phyloP scores from a whole-genome alignment of 257 asterid species.

The Anisodus tanguticus region DNA sequence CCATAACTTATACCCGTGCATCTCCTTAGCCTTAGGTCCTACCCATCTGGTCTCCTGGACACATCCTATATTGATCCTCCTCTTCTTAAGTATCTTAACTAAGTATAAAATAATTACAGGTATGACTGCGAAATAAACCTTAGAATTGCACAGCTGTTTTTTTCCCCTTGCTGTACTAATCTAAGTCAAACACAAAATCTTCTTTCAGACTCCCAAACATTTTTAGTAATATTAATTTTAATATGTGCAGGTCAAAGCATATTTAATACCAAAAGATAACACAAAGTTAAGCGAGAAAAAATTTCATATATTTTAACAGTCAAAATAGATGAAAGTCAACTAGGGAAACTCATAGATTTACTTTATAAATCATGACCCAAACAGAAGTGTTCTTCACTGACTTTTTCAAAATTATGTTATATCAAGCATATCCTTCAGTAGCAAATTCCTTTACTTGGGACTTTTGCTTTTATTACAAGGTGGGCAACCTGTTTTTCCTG shows the following conservation, averaged over 20 bases:
- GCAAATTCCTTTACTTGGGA: not conserved
- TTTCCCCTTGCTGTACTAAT: not conserved
- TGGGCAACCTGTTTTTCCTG: slow-evolving; percentile 53
- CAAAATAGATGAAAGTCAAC: not conserved
- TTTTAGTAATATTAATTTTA: not conserved
- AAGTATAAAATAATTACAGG: not conserved
- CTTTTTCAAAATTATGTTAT: not conserved
- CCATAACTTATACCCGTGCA: too few relatives aligned
- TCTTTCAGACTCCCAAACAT: not conserved
- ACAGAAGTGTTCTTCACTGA: not conserved
- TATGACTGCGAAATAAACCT: not conserved
- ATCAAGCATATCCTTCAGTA: not conserved
- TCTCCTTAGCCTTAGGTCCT: too few relatives aligned
- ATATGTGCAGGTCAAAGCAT: slow-evolving; percentile 16
- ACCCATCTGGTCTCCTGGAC: too few relatives aligned
- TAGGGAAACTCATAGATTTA: not conserved
- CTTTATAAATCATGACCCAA: not conserved
- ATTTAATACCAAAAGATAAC: slow-evolving; percentile 18
- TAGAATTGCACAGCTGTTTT: not conserved
- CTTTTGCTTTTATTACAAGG: slow-evolving; percentile 24
- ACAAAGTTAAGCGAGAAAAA: not conserved
- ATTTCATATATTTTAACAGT: not conserved
- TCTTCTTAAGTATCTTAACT: too few relatives aligned
- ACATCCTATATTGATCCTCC: too few relatives aligned
- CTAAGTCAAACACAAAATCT: slow-evolving; percentile 4